phyloP scores from a whole-genome alignment of 331 rosid genomes.

The Quercus lobata region DNA sequence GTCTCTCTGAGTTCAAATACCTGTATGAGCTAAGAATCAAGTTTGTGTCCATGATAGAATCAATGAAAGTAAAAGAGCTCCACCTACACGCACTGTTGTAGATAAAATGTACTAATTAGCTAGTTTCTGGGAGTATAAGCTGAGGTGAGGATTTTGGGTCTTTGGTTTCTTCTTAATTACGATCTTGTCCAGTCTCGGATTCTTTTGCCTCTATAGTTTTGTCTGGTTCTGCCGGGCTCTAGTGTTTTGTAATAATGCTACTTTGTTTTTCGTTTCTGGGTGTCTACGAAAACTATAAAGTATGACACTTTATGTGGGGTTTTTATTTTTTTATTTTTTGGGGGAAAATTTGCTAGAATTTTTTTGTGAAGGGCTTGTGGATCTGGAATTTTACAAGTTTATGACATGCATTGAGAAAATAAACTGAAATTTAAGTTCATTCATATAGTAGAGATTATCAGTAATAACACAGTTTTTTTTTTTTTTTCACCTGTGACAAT shows the following conservation, averaged over 20 bases:
- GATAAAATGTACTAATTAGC: neutral
- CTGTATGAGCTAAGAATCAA: too few species aligned
- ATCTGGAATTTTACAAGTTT: constrained; percentile 17
- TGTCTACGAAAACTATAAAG: neutral
- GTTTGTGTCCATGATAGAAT: too few species aligned
- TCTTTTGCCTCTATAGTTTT: neutral
- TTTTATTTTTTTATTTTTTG: constrained; percentile 1
- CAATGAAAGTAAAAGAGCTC: too few species aligned
- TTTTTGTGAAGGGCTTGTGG: constrained; percentile 15
- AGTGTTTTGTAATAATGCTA: constrained; percentile 12
- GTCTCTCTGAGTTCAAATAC: too few species aligned
- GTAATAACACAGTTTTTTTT: too few species aligned
- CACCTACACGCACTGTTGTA: too few species aligned
- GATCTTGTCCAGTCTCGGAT: constrained; percentile 19
- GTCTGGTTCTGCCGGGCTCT: constrained; percentile 16
- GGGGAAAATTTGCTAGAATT: neutral
- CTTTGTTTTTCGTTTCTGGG: constrained; percentile 1
- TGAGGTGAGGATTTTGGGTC: constrained; percentile 28
- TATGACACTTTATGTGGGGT: neutral
- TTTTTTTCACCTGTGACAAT: too few species aligned
- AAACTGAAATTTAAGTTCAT: neutral
- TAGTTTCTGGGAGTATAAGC: constrained; percentile 23
- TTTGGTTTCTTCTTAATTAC: constrained; percentile 12
- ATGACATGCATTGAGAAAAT: constrained; percentile 5
- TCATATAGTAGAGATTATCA: neutral